Evolutionary conservation across 805 yeast species (phyloP).

Genomic region (Yarrowia divulgata): DNA sequence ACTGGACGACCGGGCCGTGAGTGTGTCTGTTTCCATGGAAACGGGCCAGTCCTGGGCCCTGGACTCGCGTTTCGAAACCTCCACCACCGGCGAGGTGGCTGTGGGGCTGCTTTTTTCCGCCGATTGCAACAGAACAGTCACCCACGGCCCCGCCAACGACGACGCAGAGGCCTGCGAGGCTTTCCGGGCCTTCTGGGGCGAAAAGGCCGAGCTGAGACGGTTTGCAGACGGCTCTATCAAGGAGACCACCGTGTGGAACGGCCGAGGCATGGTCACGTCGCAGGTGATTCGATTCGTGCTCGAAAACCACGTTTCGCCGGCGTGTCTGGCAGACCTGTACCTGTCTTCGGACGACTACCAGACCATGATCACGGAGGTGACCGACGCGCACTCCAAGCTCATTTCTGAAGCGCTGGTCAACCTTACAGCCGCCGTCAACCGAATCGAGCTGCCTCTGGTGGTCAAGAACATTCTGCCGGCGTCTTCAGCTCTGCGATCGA

Average conservation of each 20-base stretch:
- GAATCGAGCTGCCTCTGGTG: conserved; percentile 70
- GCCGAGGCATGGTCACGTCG: conserved; percentile 45
- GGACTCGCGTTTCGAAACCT: conserved; percentile 33
- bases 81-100: conserved; percentile 36
- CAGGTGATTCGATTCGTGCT: conserved; percentile 27
- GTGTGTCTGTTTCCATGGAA: conserved; percentile 19
- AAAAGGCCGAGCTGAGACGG: conserved; percentile 81
- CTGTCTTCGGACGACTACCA: conserved; percentile 20
- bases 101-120: conserved; percentile 75
- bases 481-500: conserved; percentile 74
- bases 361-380: conserved; percentile 32
- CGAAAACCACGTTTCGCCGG: conserved; percentile 36
- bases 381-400: conserved; percentile 65
- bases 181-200: conserved; percentile 90
- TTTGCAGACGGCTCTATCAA: conserved; percentile 91
- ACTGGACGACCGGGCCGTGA: conserved; percentile 59
- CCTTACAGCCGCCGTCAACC: conserved; percentile 55
- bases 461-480: conserved; percentile 76
- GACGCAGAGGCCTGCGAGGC: conserved; percentile 65
- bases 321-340: conserved; percentile 21
- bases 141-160: conserved; percentile 79
- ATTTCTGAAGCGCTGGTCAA: conserved; percentile 57
- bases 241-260: conserved; percentile 86
- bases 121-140: conserved; percentile 80
- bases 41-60: conserved; percentile 39